These are phyloP conservation scores for Olyra latifolia DNA, from an alignment of 176 grass and related monocot genomes.

Conservation along the genomic window DNA sequence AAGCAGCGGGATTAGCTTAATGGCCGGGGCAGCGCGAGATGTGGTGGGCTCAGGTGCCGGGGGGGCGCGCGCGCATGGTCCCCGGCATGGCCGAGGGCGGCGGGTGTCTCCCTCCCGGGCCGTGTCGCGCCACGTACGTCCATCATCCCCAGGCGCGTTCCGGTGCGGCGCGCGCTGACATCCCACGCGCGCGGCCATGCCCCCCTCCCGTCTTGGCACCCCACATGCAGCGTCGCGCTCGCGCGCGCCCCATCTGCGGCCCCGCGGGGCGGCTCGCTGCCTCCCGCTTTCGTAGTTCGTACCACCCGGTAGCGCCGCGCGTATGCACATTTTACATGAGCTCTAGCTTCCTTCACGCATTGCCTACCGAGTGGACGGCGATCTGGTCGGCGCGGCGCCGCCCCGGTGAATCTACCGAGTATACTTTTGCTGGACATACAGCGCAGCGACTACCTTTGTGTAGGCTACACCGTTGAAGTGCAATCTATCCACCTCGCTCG, in stretches of 20 bases:
- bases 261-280: neutral
- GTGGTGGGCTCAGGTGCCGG: conserved; percentile 21
- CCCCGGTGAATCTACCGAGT: neutral
- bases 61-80: neutral
- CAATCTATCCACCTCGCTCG: no score
- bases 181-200: conserved; percentile 12
- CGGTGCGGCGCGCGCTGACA: neutral
- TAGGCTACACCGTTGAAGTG: no score
- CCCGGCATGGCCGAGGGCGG: conserved; percentile 13
- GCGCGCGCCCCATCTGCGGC: neutral
- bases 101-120: neutral
- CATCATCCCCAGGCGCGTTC: neutral
- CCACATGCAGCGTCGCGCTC: neutral
- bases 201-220: neutral
- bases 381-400: neutral
- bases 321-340: neutral
- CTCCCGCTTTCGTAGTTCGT: neutral
- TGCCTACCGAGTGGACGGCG: neutral
- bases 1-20: no score
- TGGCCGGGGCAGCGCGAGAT: neutral
- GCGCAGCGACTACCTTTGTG: no score
- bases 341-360: neutral
- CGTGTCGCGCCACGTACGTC: neutral
- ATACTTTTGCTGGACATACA: no score
- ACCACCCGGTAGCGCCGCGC: no score